Conservation (phyloP, 768 basidiomycete species). For the Austroboletus eburneus region DNA sequence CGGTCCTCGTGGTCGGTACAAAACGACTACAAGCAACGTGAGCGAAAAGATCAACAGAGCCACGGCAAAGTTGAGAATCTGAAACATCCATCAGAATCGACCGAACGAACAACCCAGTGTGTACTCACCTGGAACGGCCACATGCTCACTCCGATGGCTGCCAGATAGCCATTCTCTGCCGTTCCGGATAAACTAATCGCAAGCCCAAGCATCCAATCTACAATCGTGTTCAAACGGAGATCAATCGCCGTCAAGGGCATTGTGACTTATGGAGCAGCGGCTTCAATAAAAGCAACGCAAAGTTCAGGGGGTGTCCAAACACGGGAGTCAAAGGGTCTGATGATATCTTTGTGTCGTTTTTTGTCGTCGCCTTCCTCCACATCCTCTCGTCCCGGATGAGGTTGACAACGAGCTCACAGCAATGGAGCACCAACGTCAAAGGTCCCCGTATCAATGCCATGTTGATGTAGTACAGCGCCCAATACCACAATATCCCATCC, state of each 20-base stretch:
- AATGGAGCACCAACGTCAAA: conserved; percentile 27
- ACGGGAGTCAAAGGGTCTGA: conserved; percentile 20
- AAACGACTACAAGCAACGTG: conserved; percentile 9
- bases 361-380: conserved; percentile 23
- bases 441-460: conserved; percentile 27
- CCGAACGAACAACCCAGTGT: background rate
- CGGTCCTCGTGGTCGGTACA: conserved; percentile 16
- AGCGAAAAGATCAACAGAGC: conserved; percentile 20
- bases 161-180: conserved; percentile 9
- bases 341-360: conserved; percentile 13
- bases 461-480: conserved; percentile 24
- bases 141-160: conserved; percentile 21
- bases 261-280: conserved; percentile 27
- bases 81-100: background rate
- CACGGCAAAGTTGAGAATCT: conserved; percentile 27
- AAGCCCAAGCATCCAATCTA: conserved; percentile 33
- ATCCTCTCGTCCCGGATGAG: conserved; percentile 26
- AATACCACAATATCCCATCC: conserved; percentile 17
- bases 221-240: background rate
- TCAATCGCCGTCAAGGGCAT: background rate
- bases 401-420: conserved; percentile 26
- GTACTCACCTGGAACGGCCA: conserved; percentile 22
- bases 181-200: conserved; percentile 17
- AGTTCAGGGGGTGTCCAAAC: conserved; percentile 17
- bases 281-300: conserved; percentile 17